phyloP scores from a whole-genome alignment of 345 rosid genomes.

The Populus ilicifolia region DNA sequence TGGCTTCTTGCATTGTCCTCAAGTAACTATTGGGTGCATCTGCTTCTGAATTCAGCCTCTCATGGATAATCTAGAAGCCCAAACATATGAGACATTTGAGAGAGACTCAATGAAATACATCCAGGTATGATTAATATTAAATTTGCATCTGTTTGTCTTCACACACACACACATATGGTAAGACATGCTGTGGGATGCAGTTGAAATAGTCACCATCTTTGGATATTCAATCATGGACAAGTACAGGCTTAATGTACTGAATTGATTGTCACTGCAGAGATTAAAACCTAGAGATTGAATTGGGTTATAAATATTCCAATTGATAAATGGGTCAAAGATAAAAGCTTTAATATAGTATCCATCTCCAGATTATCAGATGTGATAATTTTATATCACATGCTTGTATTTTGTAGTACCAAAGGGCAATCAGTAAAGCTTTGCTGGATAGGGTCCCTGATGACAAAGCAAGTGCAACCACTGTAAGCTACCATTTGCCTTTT shows the following conservation, averaged over 20 bases:
- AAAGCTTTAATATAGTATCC: background rate
- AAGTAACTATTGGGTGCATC: slow-evolving; percentile 1
- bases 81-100: slow-evolving; percentile 97
- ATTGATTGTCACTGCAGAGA: background rate
- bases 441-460: slow-evolving; percentile 79
- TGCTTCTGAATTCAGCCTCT: slow-evolving; percentile 61
- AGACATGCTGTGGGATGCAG: background rate
- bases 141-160: background rate
- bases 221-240: background rate
- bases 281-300: background rate
- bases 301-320: background rate
- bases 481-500: slow-evolving; percentile 32
- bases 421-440: slow-evolving; percentile 79
- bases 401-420: slow-evolving; percentile 67
- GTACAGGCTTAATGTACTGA: background rate
- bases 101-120: slow-evolving; percentile 78
- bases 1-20: background rate
- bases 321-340: background rate
- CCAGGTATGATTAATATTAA: slow-evolving; percentile 52
- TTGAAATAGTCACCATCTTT: background rate
- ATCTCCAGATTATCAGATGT: background rate
- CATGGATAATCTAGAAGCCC: slow-evolving; percentile 99
- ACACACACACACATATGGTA: background rate
- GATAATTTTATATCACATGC: slow-evolving; percentile 1
- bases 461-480: slow-evolving; percentile 56